Conservation (phyloP, 768 basidiomycete species). For the Kondoa malvinella region DNA sequence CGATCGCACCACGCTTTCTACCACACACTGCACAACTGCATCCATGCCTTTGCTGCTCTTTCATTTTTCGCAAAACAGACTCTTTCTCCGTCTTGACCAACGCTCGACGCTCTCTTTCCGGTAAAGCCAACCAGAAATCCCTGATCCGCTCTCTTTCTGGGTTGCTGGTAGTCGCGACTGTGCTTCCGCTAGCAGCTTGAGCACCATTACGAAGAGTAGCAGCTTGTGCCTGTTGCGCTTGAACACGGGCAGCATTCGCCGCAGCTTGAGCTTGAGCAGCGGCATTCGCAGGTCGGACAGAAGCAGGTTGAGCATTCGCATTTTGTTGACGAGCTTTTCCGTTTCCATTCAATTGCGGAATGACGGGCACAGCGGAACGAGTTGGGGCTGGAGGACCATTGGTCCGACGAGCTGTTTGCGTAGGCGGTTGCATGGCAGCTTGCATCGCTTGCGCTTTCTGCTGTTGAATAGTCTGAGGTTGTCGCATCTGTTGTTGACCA, state of each 20-base stretch:
- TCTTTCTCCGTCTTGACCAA: slow-evolving; percentile 97
- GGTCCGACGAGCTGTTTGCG: not conserved
- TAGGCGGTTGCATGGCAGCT: not conserved
- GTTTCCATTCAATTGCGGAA: not conserved
- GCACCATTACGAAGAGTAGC: slow-evolving; percentile 5
- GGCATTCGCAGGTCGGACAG: slow-evolving; percentile 15
- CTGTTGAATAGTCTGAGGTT: not conserved
- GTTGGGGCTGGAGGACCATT: not conserved
- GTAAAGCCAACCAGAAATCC: slow-evolving; percentile 90
- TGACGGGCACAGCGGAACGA: slow-evolving; percentile 7
- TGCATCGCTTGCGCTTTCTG: not conserved
- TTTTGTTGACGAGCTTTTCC: slow-evolving; percentile 12
- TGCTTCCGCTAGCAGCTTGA: slow-evolving; percentile 10
- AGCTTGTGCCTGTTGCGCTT: slow-evolving; percentile 13
- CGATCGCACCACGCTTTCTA: slow-evolving; percentile 81
- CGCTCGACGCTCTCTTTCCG: slow-evolving; percentile 69
- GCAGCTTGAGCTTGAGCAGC: slow-evolving; percentile 16
- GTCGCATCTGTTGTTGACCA: not conserved
- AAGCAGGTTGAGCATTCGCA: slow-evolving; percentile 12
- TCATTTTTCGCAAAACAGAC: slow-evolving; percentile 94
- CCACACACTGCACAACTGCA: slow-evolving; percentile 94
- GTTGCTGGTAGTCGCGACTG: slow-evolving; percentile 21
- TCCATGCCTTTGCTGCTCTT: slow-evolving; percentile 93
- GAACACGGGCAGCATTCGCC: slow-evolving; percentile 4
- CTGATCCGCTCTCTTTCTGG: slow-evolving; percentile 86